These are phyloP conservation scores for Fusarium sp. DNA, from an alignment of 2,329 filamentous ascomycete genomes.

Conservation along the genomic window DNA sequence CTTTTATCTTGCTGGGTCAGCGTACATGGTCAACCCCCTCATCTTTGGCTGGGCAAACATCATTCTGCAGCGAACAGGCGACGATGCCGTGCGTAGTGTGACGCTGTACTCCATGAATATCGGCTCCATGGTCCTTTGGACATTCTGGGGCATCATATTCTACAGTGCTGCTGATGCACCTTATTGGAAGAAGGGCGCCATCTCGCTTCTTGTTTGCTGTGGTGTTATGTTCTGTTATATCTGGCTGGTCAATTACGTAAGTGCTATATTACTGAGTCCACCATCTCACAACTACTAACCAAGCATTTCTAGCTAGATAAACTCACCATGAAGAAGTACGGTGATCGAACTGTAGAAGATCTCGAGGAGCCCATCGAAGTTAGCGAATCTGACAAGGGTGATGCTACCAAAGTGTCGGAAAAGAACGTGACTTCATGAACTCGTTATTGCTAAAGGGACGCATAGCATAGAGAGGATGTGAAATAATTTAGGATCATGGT, in stretches of 20 bases:
- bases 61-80: conserved; percentile 39
- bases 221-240: conserved; percentile 32
- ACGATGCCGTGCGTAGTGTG: conserved; percentile 53
- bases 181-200: conserved; percentile 49
- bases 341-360: neutral
- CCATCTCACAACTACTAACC: neutral
- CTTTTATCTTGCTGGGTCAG: conserved; percentile 37
- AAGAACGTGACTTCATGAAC: neutral
- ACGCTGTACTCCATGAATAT: conserved; percentile 54
- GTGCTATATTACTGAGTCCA: rapidly evolving
- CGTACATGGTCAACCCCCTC: conserved; percentile 41
- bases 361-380: neutral
- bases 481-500: neutral
- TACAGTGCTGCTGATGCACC: conserved; percentile 54
- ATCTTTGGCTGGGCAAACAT: conserved; percentile 42
- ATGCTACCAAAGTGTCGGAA: neutral
- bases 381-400: neutral
- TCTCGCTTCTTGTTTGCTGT: conserved; percentile 33
- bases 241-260: conserved; percentile 27
- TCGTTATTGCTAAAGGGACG: neutral
- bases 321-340: conserved; percentile 3
- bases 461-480: no score
- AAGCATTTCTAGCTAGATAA: neutral
- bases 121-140: conserved; percentile 51
- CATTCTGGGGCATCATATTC: conserved; percentile 56